Evolutionary conservation across 2,329 filamentous ascomycete species (phyloP).

Genomic region (Trichophyton simii): DNA sequence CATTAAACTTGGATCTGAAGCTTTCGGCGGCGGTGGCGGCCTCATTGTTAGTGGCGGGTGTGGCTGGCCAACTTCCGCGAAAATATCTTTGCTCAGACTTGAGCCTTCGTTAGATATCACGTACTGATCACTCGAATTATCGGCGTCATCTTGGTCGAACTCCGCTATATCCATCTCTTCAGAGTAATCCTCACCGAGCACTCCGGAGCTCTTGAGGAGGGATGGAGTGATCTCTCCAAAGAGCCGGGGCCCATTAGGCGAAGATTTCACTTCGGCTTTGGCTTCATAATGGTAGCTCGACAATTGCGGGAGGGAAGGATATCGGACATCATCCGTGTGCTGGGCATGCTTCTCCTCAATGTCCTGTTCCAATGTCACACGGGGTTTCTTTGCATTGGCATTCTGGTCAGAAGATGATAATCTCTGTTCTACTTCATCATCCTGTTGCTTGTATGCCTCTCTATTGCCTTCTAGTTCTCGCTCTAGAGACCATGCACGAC

Average conservation of each 20-base stretch:
- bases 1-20: slow-evolving; percentile 35
- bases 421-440: too few relatives aligned
- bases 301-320: slow-evolving; percentile 32
- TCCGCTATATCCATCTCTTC: slow-evolving; percentile 18
- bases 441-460: slow-evolving; percentile 9
- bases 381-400: slow-evolving; percentile 11
- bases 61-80: slow-evolving; percentile 8
- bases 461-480: slow-evolving; percentile 25
- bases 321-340: slow-evolving; percentile 23
- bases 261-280: slow-evolving; percentile 8
- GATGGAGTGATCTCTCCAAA: slow-evolving; percentile 51
- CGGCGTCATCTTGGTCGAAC: slow-evolving; percentile 12
- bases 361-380: slow-evolving; percentile 9
- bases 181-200: slow-evolving; percentile 27
- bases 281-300: slow-evolving; percentile 24
- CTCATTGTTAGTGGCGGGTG: slow-evolving; percentile 9
- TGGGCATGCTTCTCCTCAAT: slow-evolving; percentile 4
- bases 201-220: slow-evolving; percentile 41
- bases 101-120: slow-evolving; percentile 23
- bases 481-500: slow-evolving; percentile 2
- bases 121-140: slow-evolving; percentile 22
- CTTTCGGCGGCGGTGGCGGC: slow-evolving; percentile 19
- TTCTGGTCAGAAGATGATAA: slow-evolving; percentile 14
- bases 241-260: slow-evolving; percentile 29
- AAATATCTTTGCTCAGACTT: slow-evolving; percentile 3